Evolutionary conservation across 1,284 basidiomycete genomes (phyloP), one percentile per base, ranked within the genome.

Genomic region (Macrocybe sp.): DNA sequence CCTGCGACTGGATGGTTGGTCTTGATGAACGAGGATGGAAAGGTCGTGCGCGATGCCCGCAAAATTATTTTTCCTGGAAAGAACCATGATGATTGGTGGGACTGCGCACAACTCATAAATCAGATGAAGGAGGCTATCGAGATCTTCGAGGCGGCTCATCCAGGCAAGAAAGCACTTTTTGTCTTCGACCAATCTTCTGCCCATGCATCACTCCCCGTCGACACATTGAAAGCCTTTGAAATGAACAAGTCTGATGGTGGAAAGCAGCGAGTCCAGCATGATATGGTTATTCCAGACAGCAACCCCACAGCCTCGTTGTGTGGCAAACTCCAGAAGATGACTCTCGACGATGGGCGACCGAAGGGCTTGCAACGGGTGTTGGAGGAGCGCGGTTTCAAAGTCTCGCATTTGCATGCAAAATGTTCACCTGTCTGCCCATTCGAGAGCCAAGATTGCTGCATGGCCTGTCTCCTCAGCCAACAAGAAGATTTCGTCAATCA

Each of bases 401-500:
- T 65, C 14, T 12, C 28, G 3, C 32, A 45, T 1, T 41, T 62
- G 37, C 12, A 37, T 8, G 62, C 60, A 0, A 66, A 65, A 49
- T 67, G 62, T 37, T 32, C 52, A 29, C 63, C 63, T 41, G 61
- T 66, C 7, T 65, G 63, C 40, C 55, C 59, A 3, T 52, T 55
- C 32, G 56, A 65, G 38, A 64, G 47, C 43, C 32, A 30, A 11
- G 31, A 40, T 10, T 63, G 61, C 40, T 64, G 59, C 49, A 60
- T 64, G 57, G 56, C 54, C 22, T 52, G 54, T 6, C 47, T 64
- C 38, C 54, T 66, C 33, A 58, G 54, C 32, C 46, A 59, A 12
- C 64, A 68, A 44, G 57, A 62, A 11, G 66, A 70, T 44, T 68
- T 70, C 46, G 14, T 14, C 2, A 53, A 66, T 31, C 63, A 69